Percentiles rank a stretch among this genome's conserved stretches.
These are phyloP conservation scores for Pythium graminicola DNA, from an alignment of 352 stramenopile species.

Conservation along the genomic window DNA sequence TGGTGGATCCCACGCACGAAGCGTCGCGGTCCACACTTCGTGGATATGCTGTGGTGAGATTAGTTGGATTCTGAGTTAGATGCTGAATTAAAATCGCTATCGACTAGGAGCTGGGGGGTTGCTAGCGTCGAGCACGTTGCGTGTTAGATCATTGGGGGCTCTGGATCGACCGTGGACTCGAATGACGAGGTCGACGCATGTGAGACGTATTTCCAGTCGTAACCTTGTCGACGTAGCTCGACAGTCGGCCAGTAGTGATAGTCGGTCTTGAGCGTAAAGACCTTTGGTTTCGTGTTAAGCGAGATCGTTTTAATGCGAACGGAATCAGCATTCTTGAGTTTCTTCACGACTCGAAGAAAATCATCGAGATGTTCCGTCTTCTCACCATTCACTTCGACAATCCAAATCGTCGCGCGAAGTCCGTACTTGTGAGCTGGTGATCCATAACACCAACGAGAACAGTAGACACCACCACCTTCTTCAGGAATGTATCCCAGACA, in stretches of 20 bases:
- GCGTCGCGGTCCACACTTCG: too few species aligned
- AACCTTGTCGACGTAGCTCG: constrained; percentile 60
- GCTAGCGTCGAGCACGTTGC: too few species aligned
- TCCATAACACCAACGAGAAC: constrained; percentile 87
- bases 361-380: constrained; percentile 74
- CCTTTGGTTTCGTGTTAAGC: constrained; percentile 86
- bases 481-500: constrained; percentile 83
- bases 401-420: constrained; percentile 86
- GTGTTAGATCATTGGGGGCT: too few species aligned
- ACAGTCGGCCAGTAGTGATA: constrained; percentile 90
- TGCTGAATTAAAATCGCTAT: too few species aligned
- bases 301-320: constrained; percentile 88
- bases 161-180: too few species aligned
- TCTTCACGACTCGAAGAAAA: constrained; percentile 78
- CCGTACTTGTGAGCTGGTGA: constrained; percentile 89
- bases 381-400: constrained; percentile 87
- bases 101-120: too few species aligned
- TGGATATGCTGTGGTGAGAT: too few species aligned
- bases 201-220: constrained; percentile 71
- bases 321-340: constrained; percentile 71
- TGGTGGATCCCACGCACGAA: too few species aligned
- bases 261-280: constrained; percentile 88
- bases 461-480: constrained; percentile 82
- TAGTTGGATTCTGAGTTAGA: too few species aligned
- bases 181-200: too few species aligned